Evolutionary conservation across 2,329 filamentous ascomycete species (phyloP).

Genomic region (Fusarium temperatum): DNA sequence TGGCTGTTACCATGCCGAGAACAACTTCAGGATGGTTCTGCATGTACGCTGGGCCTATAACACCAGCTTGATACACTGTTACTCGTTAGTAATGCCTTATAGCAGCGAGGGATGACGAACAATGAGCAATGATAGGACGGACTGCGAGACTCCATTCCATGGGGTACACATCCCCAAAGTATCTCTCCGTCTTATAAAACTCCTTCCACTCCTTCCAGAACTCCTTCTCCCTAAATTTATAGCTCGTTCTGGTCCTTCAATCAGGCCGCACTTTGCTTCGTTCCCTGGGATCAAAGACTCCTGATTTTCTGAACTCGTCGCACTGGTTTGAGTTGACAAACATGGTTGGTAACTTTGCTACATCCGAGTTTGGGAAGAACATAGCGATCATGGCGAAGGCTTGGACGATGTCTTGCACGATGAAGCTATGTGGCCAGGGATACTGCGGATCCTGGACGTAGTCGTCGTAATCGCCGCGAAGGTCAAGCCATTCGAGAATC

Average conservation of each 20-base stretch:
- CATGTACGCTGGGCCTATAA: slow-evolving; percentile 34
- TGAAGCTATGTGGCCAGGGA: slow-evolving; percentile 41
- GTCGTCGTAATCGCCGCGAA: slow-evolving; percentile 29
- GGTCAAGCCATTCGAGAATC: slow-evolving; percentile 36
- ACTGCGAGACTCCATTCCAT: slow-evolving; percentile 42
- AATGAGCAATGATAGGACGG: slow-evolving; percentile 38
- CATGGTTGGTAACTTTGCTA: slow-evolving; percentile 15
- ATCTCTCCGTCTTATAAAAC: slow-evolving; percentile 7
- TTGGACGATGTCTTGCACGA: slow-evolving; percentile 37
- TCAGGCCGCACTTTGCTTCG: slow-evolving; percentile 35
- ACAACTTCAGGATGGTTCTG: slow-evolving; percentile 33
- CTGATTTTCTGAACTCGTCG: slow-evolving; percentile 25
- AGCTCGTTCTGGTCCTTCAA: slow-evolving; percentile 36
- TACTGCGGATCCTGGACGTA: slow-evolving; percentile 20
- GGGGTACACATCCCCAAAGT: slow-evolving; percentile 37
- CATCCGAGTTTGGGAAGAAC: slow-evolving; percentile 38
- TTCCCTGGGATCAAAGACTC: slow-evolving; percentile 34
- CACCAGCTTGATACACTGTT: slow-evolving; percentile 40
- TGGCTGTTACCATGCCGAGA: slow-evolving; percentile 32
- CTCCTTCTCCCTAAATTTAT: slow-evolving; percentile 28
- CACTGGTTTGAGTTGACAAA: slow-evolving; percentile 30
- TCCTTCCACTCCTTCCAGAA: slow-evolving; percentile 40
- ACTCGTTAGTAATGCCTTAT: background rate
- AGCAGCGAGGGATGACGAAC: background rate
- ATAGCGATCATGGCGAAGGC: slow-evolving; percentile 40